Evolutionary conservation across 768 basidiomycete genomes (phyloP).

Genomic region (Boletus sp.): DNA sequence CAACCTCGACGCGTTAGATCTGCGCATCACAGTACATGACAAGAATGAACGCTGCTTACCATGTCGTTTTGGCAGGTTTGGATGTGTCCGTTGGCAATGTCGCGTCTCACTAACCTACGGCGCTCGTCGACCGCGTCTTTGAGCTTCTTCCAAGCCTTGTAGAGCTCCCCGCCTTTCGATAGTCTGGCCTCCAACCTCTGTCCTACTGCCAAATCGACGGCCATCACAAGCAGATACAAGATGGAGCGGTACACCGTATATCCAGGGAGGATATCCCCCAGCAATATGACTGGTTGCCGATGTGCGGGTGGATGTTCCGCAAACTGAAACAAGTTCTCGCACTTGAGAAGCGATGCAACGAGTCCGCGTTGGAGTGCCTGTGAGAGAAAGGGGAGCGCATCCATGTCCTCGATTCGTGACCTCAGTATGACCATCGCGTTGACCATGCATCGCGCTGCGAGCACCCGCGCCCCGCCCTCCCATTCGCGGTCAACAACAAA

Average conservation of each 20-base stretch:
- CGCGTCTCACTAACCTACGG: conserved; percentile 18
- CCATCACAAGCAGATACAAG: conserved; percentile 11
- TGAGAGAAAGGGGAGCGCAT: conserved; percentile 26
- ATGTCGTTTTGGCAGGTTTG: conserved; percentile 29
- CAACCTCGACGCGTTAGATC: not conserved
- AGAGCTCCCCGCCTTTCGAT: conserved; percentile 15
- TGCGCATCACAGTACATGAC: not conserved
- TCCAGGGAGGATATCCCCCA: conserved; percentile 19
- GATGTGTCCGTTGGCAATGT: conserved; percentile 16
- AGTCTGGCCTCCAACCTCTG: conserved; percentile 15
- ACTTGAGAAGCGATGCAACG: conserved; percentile 24
- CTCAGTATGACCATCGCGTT: conserved; percentile 20
- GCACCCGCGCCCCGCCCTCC: conserved; percentile 3
- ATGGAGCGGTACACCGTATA: conserved; percentile 30
- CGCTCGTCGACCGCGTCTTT: conserved; percentile 19
- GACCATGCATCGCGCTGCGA: conserved; percentile 23
- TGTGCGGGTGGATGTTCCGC: conserved; percentile 10
- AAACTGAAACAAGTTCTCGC: conserved; percentile 20
- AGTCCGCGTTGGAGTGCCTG: conserved; percentile 24
- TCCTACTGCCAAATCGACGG: conserved; percentile 5
- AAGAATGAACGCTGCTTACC: conserved; percentile 1
- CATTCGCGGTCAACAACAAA: conserved; percentile 18
- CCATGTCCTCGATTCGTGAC: conserved; percentile 22
- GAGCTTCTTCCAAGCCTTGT: conserved; percentile 23
- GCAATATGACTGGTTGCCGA: conserved; percentile 5